Conservation (phyloP, 2,329 filamentous ascomycete genomes). For the Fusarium palustre region DNA sequence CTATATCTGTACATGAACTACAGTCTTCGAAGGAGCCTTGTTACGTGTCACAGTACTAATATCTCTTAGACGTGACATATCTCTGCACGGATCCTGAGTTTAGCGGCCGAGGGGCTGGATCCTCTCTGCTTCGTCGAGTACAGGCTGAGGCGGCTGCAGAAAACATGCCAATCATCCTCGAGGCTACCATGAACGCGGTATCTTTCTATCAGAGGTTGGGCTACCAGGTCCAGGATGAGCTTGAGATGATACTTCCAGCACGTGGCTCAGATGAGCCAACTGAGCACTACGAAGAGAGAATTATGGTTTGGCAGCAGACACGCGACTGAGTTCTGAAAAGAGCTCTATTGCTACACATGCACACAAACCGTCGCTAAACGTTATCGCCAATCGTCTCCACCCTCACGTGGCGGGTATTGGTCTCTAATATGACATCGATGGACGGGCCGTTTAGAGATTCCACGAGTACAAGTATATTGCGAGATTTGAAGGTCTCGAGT, state of each 20-base stretch:
- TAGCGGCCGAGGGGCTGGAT: constrained; percentile 53
- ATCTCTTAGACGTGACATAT: constrained; percentile 53
- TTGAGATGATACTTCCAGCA: constrained; percentile 53
- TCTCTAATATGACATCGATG: constrained; percentile 20
- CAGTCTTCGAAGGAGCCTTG: neutral
- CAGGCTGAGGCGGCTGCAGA: constrained; percentile 50
- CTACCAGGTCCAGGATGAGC: constrained; percentile 49
- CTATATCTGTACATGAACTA: neutral
- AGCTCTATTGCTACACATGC: neutral
- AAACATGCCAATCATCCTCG: constrained; percentile 52
- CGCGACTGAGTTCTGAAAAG: constrained; percentile 12
- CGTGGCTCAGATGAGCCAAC: constrained; percentile 46
- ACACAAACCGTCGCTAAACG: constrained; percentile 12
- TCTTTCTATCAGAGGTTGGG: constrained; percentile 54
- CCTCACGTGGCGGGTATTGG: constrained; percentile 41
- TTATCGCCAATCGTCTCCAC: constrained; percentile 40
- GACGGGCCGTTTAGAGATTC: constrained; percentile 19
- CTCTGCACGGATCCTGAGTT: constrained; percentile 54
- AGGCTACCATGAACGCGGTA: constrained; percentile 55
- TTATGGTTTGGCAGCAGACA: constrained; percentile 49
- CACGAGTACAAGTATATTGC: constrained; percentile 16
- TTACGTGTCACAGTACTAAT: constrained; percentile 22
- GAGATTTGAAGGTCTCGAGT: neutral
- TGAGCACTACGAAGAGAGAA: constrained; percentile 51
- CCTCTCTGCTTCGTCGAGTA: constrained; percentile 50